Base-by-base conservation (phyloP, 306 rosid species). In the Vachellia pachyceras region DNA sequence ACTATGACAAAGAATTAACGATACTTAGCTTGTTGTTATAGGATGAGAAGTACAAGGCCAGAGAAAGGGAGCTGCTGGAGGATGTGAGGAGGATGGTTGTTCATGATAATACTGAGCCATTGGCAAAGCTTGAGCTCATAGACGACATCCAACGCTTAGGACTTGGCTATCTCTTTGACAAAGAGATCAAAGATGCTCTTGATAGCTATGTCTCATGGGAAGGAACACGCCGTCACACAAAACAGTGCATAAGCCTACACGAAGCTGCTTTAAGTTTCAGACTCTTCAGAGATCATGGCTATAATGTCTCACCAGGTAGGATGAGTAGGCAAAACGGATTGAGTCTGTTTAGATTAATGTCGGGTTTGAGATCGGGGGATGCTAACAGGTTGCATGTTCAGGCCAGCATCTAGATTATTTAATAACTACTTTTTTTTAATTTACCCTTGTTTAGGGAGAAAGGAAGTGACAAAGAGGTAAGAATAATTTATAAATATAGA, bases 201-300 rank as follows among this genome's bases (percentile, higher is more conserved):
- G 17, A 75, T 18, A 47, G 66, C 7, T 80, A 25, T 55, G 45
- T 71, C 46, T 80, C 61, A 69, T 54, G 37, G 2, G n/a, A 80
- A 68, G 36, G 6, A 36, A 41, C n/a, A n/a, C n/a, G n/a, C n/a
- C n/a, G n/a, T n/a, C n/a, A n/a, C n/a, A n/a, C n/a, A n/a, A n/a
- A n/a, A n/a, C n/a, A n/a, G 66, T 10, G 4, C 9, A 54, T 3
- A 70, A 69, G 46, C 58, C 79, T 91, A 10, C 85, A 84, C 39
- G 70, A 86, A 25, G 47, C 82, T 61, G 85, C 90, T 44, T 60
- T 86, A 41, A 77, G 81, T 69, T 90, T 90, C 54, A 84, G 88
- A 57, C 86, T 91, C 29, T 87, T 91, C 10, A 50, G 92, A 89
- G 87, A 89, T 60, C 73, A 86, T 74, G 89, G 87, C n/a, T 72